Evolutionary conservation across 2,329 filamentous ascomycete species (phyloP).

Genomic region (Nothophoma quercina): DNA sequence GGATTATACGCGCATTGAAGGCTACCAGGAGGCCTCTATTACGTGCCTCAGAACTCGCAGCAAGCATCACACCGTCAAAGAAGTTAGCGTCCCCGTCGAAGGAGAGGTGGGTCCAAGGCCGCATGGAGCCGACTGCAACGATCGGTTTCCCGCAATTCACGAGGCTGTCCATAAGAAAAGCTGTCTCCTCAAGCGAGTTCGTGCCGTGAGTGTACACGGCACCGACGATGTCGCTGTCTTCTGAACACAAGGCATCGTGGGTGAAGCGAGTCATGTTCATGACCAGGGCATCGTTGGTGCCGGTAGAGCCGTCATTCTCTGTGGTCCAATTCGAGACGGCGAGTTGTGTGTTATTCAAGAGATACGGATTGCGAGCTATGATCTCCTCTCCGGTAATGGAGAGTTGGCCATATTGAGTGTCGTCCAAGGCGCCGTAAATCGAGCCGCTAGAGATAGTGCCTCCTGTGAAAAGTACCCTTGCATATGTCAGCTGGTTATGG

Average conservation of each 20-base stretch:
- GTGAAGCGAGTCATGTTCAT: slow-evolving; percentile 45
- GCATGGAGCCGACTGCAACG: slow-evolving; percentile 36
- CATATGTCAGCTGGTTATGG: neutral
- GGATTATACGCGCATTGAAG: slow-evolving; percentile 39
- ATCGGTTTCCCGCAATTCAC: slow-evolving; percentile 41
- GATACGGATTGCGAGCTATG: slow-evolving; percentile 36
- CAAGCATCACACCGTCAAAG: slow-evolving; percentile 37
- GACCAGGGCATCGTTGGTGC: slow-evolving; percentile 38
- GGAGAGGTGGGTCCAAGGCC: slow-evolving; percentile 34
- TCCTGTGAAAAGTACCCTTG: slow-evolving; percentile 35
- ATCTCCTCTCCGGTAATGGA: slow-evolving; percentile 33
- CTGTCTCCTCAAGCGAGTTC: slow-evolving; percentile 41
- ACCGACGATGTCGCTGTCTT: slow-evolving; percentile 39
- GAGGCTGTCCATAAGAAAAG: slow-evolving; percentile 36
- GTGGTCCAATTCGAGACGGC: slow-evolving; percentile 40
- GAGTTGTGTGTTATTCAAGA: slow-evolving; percentile 39
- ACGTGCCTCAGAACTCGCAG: slow-evolving; percentile 28
- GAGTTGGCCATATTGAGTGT: slow-evolving; percentile 41
- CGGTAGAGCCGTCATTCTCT: slow-evolving; percentile 27
- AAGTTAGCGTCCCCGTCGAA: slow-evolving; percentile 41
- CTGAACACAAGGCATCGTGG: slow-evolving; percentile 25
- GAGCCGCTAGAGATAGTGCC: slow-evolving; percentile 39
- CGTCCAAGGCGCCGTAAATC: slow-evolving; percentile 38
- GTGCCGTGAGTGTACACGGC: slow-evolving; percentile 41
- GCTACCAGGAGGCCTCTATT: slow-evolving; percentile 38